Percentiles rank a stretch among this genome's conserved stretches.
Conservation (phyloP, 2,329 filamentous ascomycete species). For the Capronia coronata region DNA sequence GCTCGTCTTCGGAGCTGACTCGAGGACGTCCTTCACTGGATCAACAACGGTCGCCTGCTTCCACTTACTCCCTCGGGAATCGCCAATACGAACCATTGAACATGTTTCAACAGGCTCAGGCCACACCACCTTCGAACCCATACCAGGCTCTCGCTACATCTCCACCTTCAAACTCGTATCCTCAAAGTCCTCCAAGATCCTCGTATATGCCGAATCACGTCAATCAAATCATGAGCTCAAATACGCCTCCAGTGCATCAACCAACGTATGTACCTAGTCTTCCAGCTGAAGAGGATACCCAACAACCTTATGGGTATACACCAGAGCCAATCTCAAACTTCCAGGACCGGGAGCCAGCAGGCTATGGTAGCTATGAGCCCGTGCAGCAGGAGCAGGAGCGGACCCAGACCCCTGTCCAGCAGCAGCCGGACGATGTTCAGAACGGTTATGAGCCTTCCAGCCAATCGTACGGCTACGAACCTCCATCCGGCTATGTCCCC, state of each 20-base stretch:
- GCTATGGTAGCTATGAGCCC: slow-evolving; percentile 15
- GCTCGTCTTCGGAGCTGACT: slow-evolving; percentile 47
- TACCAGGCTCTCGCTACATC: slow-evolving; percentile 29
- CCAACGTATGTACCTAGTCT: slow-evolving; percentile 28
- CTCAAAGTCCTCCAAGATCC: slow-evolving; percentile 21
- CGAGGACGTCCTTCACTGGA: slow-evolving; percentile 46
- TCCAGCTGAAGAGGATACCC: slow-evolving; percentile 16
- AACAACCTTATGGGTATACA: slow-evolving; percentile 13
- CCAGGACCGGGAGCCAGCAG: neutral
- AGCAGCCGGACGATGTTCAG: neutral
- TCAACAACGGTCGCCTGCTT: slow-evolving; percentile 39
- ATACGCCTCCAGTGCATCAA: slow-evolving; percentile 26
- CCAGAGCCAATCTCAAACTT: slow-evolving; percentile 1
- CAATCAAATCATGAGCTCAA: slow-evolving; percentile 37
- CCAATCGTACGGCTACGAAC: slow-evolving; percentile 31
- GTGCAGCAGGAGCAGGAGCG: neutral
- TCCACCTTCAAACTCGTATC: slow-evolving; percentile 21
- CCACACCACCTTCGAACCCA: slow-evolving; percentile 22
- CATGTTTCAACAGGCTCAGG: slow-evolving; percentile 19
- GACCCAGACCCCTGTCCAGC: neutral
- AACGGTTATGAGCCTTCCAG: slow-evolving; percentile 35
- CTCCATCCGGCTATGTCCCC: slow-evolving; percentile 31
- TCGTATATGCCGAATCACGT: slow-evolving; percentile 29
- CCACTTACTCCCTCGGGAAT: slow-evolving; percentile 31
- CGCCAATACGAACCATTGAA: slow-evolving; percentile 29